These are phyloP conservation scores for Sugiyamaella grinbergsii DNA, from an alignment of 1,139 yeast genomes.

Conservation along the genomic window DNA sequence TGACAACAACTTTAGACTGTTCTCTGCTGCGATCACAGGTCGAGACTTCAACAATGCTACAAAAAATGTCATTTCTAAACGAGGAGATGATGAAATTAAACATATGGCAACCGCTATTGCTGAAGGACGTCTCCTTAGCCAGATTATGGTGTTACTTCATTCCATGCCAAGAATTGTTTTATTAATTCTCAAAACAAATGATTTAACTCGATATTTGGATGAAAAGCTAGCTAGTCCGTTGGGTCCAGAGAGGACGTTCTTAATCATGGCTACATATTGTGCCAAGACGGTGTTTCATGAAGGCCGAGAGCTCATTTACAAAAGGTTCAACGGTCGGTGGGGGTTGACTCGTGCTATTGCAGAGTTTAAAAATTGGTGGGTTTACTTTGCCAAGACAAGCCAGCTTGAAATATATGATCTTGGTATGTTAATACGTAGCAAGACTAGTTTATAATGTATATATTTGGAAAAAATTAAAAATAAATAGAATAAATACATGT, in stretches of 20 bases:
- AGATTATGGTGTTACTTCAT: conserved; percentile 77
- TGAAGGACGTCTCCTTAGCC: conserved; percentile 61
- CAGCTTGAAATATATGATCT: conserved; percentile 61
- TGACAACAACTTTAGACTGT: conserved; percentile 76
- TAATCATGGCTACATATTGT: conserved; percentile 89
- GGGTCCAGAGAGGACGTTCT: conserved; percentile 85
- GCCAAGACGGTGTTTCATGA: conserved; percentile 77
- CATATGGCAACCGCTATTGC: conserved; percentile 66
- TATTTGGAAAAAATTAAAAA: conserved; percentile 4
- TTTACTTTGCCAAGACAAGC: conserved; percentile 54
- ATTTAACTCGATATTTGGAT: conserved; percentile 84
- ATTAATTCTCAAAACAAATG: conserved; percentile 88
- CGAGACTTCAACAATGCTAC: conserved; percentile 73
- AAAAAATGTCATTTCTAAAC: conserved; percentile 56
- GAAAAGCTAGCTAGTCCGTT: conserved; percentile 79
- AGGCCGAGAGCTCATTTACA: conserved; percentile 48
- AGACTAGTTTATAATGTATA: conserved; percentile 8
- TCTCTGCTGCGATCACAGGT: conserved; percentile 95
- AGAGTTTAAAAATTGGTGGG: conserved; percentile 48
- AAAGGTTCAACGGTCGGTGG: conserved; percentile 43
- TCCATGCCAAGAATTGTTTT: conserved; percentile 83
- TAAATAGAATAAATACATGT: not conserved
- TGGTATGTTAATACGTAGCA: conserved; percentile 11
- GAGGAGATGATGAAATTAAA: conserved; percentile 59
- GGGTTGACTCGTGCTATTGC: conserved; percentile 28